Evolutionary conservation across 116 monocot genomes (phyloP), one percentile per base, ranked within the genome.

Genomic region (Thalassia testudinum): DNA sequence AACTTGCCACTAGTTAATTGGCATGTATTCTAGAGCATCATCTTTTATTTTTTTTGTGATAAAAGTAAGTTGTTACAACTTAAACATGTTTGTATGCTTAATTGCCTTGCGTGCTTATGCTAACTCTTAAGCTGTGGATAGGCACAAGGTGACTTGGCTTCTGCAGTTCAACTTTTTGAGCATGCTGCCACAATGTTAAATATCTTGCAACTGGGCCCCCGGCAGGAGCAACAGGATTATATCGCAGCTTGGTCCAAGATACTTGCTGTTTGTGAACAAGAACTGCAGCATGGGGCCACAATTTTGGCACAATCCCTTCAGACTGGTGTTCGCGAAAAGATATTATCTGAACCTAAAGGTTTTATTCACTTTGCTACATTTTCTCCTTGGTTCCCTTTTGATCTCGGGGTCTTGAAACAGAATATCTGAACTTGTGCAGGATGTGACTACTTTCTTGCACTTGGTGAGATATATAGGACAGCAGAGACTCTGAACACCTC

Each of bases 381-480:
- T 22, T 52, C 37, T 27, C 28, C 24, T 7, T 27, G 5, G 26
- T 26, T 21, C 11, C 26, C 22, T 42, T 5, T 14, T 27, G 20
- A 26, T 42, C 14, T 5, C 38, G 47, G 18, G 24, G 51, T 43
- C 27, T 24, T 42, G 30, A 12, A 12, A 40, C 23, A 52, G n/a
- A n/a, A 11, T 25, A 20, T 43, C 19, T 62, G 6, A 52, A 43
- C 24, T 60, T 27, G 25, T 52, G 12, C 77, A 90, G 90, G 80
- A 5, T 59, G 24, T 28, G 47, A 60, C 15, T 85, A 76, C 68
- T 81, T 91, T 75, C 34, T 78, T 55, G 80, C 81, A 47, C 91
- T 91, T 63, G 85, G 70, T 56, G 85, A 91, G 66, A 76, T 91
- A 61, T 85, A 75, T 50, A 58, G 69, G 49, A 59, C 78, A 18